These are phyloP conservation scores for Gracilaria gracilis DNA, from an alignment of 23 red algal species.

Conservation along the genomic window DNA sequence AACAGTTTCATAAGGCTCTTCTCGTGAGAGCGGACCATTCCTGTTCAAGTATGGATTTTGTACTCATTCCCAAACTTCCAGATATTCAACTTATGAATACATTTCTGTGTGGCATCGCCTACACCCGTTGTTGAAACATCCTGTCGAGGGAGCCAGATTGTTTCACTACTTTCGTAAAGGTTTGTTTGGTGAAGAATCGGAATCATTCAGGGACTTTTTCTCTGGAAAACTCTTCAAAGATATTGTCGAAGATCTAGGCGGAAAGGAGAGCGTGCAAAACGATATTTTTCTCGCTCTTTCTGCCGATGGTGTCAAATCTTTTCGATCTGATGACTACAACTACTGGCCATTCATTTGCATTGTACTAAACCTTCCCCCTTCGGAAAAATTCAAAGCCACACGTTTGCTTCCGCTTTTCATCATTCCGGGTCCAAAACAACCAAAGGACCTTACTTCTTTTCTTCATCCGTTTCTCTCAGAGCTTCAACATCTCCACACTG, in stretches of 20 bases:
- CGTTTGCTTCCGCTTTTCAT: background rate
- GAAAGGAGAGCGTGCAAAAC: no score
- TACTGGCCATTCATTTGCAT: background rate
- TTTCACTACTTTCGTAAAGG: conserved; percentile 4
- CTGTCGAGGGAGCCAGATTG: background rate
- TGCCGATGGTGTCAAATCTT: conserved; percentile 14
- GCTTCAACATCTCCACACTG: background rate
- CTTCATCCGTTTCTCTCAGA: background rate
- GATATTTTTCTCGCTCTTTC: no score
- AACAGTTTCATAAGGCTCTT: background rate
- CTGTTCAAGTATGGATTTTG: no score
- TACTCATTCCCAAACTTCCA: background rate
- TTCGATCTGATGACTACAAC: conserved; percentile 1
- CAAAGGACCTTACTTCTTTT: conserved; percentile 10
- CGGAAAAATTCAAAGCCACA: background rate
- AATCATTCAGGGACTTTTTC: conserved; percentile 5
- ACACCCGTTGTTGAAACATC: background rate
- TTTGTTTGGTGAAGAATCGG: background rate
- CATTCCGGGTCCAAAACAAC: conserved; percentile 20
- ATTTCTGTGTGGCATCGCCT: background rate
- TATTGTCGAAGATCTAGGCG: no score
- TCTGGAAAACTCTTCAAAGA: background rate
- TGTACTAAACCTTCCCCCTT: conserved; percentile 12
- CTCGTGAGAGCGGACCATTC: background rate
- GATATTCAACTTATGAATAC: background rate